These are phyloP conservation scores for Serendipita sp. DNA, from an alignment of 768 basidiomycete species.

Conservation along the genomic window DNA sequence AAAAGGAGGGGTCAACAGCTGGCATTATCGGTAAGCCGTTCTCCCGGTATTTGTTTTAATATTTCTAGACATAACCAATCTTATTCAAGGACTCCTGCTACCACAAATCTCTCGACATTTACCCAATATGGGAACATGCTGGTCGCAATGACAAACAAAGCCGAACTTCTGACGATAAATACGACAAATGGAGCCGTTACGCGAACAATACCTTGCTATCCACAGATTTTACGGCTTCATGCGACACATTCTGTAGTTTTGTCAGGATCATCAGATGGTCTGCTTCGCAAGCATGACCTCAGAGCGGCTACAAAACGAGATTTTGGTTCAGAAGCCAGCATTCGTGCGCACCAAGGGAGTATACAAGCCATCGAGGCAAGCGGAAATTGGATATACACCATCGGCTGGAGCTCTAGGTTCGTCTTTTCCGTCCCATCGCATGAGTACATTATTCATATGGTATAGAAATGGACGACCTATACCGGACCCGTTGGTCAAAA, in stretches of 20 bases:
- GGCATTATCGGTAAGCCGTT: constrained; percentile 48
- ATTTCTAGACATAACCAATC: not conserved
- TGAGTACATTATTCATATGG: constrained; percentile 8
- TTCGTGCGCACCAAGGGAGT: constrained; percentile 68
- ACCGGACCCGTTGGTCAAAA: constrained; percentile 82
- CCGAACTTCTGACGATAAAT: constrained; percentile 56
- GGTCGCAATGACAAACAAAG: constrained; percentile 14
- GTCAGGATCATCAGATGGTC: constrained; percentile 59
- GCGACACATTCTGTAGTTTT: constrained; percentile 47
- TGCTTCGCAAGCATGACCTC: constrained; percentile 50
- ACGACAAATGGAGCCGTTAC: constrained; percentile 50
- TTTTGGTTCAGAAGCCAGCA: constrained; percentile 30
- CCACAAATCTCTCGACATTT: constrained; percentile 12
- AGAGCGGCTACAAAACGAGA: constrained; percentile 39
- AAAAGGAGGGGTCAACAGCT: constrained; percentile 74
- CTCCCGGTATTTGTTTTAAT: not conserved
- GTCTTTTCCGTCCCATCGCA: constrained; percentile 9
- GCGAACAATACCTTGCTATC: constrained; percentile 38
- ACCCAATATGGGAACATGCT: constrained; percentile 7
- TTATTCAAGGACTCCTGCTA: constrained; percentile 7
- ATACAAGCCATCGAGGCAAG: constrained; percentile 65
- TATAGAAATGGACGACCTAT: constrained; percentile 70
- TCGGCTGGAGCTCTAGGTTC: constrained; percentile 76
- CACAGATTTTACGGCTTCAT: constrained; percentile 46
- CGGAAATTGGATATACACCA: constrained; percentile 70